A percentile compares a stretch with the other conserved stretches of the same genome.
Evolutionary conservation across 2,329 filamentous ascomycete genomes (phyloP).

Genomic region (Epichloe brachyelytri): DNA sequence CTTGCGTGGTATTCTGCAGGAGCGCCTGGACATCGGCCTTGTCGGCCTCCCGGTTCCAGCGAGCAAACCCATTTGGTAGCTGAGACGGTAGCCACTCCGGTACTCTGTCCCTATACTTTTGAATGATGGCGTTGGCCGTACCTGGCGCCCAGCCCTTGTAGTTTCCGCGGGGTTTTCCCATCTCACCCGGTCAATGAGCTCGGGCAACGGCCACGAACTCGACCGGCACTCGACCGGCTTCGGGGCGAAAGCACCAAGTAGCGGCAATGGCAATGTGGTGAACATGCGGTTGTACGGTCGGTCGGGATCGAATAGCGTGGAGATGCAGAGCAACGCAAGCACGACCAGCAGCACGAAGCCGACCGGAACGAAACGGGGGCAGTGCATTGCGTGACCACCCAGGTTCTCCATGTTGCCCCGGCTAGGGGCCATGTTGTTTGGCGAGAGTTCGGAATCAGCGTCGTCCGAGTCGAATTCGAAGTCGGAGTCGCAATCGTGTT

Average conservation of each 20-base stretch:
- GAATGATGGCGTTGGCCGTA: slow-evolving; percentile 11
- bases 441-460: neutral
- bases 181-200: slow-evolving; percentile 12
- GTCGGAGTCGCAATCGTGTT: slow-evolving; percentile 4
- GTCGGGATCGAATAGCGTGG: slow-evolving; percentile 14
- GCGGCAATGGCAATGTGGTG: slow-evolving; percentile 18
- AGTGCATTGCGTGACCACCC: slow-evolving; percentile 8
- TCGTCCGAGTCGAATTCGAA: slow-evolving; percentile 6
- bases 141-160: slow-evolving; percentile 23
- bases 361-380: slow-evolving; percentile 6
- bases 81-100: slow-evolving; percentile 18
- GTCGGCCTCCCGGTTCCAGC: slow-evolving; percentile 17
- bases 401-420: neutral
- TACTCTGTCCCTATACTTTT: slow-evolving; percentile 13
- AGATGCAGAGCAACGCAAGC: slow-evolving; percentile 11
- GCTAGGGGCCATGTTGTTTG: neutral
- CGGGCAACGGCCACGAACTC: slow-evolving; percentile 19
- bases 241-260: slow-evolving; percentile 16
- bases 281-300: slow-evolving; percentile 20
- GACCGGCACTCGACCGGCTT: slow-evolving; percentile 15
- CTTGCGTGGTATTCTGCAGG: neutral
- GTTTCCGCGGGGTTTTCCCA: slow-evolving; percentile 17
- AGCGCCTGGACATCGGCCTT: neutral
- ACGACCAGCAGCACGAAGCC: slow-evolving; percentile 10
- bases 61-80: slow-evolving; percentile 16